Conservation (phyloP, 2,329 filamentous ascomycete species). For the Fusarium pseudoanthophilum region DNA sequence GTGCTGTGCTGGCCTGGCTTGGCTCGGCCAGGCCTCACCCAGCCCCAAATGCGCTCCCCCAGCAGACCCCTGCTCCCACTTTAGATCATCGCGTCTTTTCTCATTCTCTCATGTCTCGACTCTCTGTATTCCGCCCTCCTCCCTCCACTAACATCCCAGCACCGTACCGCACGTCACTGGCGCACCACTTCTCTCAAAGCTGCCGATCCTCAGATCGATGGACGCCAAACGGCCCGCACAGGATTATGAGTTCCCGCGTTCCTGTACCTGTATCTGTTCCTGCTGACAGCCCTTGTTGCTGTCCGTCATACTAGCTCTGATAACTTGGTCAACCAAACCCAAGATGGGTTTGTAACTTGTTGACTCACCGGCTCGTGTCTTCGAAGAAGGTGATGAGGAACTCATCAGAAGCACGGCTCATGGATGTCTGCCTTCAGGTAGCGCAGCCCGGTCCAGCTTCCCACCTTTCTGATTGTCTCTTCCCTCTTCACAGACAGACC, state of each 20-base stretch:
- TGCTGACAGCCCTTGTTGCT: conserved; percentile 20
- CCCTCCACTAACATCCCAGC: conserved; percentile 41
- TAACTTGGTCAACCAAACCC: neutral
- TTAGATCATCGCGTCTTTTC: conserved; percentile 35
- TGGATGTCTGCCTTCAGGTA: neutral
- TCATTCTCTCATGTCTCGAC: conserved; percentile 5
- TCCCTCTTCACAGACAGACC: conserved; percentile 11
- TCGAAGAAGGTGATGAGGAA: neutral
- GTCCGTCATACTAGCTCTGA: neutral
- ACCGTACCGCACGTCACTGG: conserved; percentile 42
- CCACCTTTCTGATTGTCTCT: conserved; percentile 25
- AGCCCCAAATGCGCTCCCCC: conserved; percentile 17
- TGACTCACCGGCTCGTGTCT: neutral
- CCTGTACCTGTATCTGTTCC: conserved; percentile 10
- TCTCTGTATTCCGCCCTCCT: conserved; percentile 13
- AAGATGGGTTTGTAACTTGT: neutral
- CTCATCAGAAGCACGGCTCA: neutral
- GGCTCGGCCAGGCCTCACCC: conserved; percentile 11
- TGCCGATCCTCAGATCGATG: conserved; percentile 45
- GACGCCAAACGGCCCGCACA: conserved; percentile 42
- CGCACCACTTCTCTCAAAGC: conserved; percentile 34
- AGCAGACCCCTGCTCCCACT: conserved; percentile 24
- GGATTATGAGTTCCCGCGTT: conserved; percentile 33
- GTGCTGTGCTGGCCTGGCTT: conserved; percentile 4
- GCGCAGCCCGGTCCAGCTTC: neutral